Conservation (phyloP, 306 rosid species). For the Sicyos baderoa region DNA sequence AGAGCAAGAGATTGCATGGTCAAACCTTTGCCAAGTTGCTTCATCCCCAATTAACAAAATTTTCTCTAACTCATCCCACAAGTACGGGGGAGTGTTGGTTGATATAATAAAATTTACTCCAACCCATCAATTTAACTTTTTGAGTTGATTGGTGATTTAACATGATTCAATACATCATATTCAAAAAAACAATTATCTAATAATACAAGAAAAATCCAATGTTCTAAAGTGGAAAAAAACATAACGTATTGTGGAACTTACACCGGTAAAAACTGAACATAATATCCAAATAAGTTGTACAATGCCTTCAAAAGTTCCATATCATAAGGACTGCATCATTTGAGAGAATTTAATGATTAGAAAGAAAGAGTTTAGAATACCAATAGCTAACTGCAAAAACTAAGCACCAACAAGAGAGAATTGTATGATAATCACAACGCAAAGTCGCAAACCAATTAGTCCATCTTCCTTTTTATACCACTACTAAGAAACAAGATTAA, state of each 20-base stretch:
- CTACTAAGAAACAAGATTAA: too few relatives aligned
- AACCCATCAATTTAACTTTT: too few relatives aligned
- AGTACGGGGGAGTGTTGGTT: too few relatives aligned
- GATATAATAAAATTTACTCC: too few relatives aligned
- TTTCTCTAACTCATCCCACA: too few relatives aligned
- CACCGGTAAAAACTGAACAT: constrained; percentile 76
- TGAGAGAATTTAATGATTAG: constrained; percentile 6
- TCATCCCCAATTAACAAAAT: too few relatives aligned
- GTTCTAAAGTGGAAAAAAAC: neutral
- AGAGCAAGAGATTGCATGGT: too few relatives aligned
- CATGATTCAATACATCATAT: neutral
- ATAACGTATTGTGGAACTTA: constrained; percentile 31
- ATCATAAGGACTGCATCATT: constrained; percentile 38
- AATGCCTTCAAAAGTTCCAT: constrained; percentile 38
- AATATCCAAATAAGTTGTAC: constrained; percentile 75
- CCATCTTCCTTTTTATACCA: neutral
- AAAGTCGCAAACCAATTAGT: neutral
- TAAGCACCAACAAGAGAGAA: neutral
- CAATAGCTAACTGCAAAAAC: constrained; percentile 1
- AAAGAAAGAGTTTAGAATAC: neutral
- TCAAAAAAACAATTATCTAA: neutral
- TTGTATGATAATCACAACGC: neutral
- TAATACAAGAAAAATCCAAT: constrained; percentile 9
- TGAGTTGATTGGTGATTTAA: too few relatives aligned
- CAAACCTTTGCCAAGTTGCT: too few relatives aligned